Evolutionary conservation across 768 basidiomycete species (phyloP).

Genomic region (Tricholoma flavovirens): DNA sequence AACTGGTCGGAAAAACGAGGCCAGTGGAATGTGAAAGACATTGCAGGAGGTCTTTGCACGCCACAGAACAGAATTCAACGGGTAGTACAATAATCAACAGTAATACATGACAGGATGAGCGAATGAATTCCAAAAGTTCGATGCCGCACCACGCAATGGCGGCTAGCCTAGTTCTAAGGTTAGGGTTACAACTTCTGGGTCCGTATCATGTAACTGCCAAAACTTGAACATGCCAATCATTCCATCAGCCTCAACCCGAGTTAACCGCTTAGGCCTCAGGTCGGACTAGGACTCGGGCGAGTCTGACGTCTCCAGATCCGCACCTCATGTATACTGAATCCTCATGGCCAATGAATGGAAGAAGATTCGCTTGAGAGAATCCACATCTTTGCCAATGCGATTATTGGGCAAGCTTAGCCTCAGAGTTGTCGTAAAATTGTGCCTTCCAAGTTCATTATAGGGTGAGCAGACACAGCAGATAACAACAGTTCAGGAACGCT

Average conservation of each 20-base stretch:
- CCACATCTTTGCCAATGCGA: not conserved
- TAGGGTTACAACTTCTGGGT: slow-evolving; percentile 8
- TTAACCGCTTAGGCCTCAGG: no score
- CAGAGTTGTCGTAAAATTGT: not conserved
- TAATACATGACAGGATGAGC: not conserved
- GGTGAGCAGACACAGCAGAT: no score
- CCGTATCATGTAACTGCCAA: no score
- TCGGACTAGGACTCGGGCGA: no score
- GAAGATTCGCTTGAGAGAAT: not conserved
- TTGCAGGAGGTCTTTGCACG: slow-evolving; percentile 20
- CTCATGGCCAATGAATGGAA: not conserved
- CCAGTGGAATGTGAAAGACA: slow-evolving; percentile 95
- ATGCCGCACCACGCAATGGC: not conserved
- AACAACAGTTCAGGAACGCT: not conserved
- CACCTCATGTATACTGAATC: not conserved
- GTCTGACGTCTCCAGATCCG: not conserved
- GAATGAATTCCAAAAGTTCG: not conserved
- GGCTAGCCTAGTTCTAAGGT: slow-evolving; percentile 15
- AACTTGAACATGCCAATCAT: no score
- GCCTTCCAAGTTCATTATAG: no score
- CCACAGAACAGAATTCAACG: slow-evolving; percentile 1
- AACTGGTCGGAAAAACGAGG: slow-evolving; percentile 96
- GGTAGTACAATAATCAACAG: not conserved
- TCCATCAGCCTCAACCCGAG: no score
- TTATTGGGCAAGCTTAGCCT: not conserved